Evolutionary conservation across 805 yeast species (phyloP), one percentile per base, ranked within the genome.

Genomic region (Candida bentonensis): DNA sequence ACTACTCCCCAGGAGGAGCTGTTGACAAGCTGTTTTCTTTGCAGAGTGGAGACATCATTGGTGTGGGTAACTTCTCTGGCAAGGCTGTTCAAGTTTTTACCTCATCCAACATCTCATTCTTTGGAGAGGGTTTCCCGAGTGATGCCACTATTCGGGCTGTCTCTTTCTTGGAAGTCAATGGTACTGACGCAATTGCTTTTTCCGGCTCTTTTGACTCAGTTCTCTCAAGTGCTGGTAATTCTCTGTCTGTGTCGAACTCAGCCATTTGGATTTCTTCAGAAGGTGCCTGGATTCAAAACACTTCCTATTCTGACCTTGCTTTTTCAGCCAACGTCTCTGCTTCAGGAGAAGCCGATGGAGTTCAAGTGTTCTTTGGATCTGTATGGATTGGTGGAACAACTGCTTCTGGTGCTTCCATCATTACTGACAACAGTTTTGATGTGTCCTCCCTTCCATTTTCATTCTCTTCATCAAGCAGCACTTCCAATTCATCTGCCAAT

Each of bases 31-130:
- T 44, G n/a, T 44, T 33, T 39, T 23, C 27, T 7, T 21, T 33
- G 21, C 25, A 25, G 7, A 56, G 61, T 13, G 59, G 60, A 11
- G 59, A 62, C 3, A 59, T 80, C 3, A 42, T 71, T 2, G 47
- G 76, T 7, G 60, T 68, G 21, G 85, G 85, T 2, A 53, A 62
- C 3, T 72, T 78, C 48, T 52, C 56, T 30, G 61, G 65, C 1
- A 58, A 70, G 13, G 55, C 56, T 3, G 58, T 64, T 22, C 55
- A 25, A 33, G 39, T 36, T 15, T 45, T 26, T 15, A 25, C 15
- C 7, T 23, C 44, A 3, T 45, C 41, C 43, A 17, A 11, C 11
- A 22, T 42, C 15, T 20, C 36, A 9, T n/a, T 5, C 7, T 30
- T 20, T 21, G 39, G 17, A 5, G 28, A 28, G 15, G 36, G 30